Evolutionary conservation across 2,329 filamentous ascomycete species (phyloP).

Genomic region (Fusarium musae): DNA sequence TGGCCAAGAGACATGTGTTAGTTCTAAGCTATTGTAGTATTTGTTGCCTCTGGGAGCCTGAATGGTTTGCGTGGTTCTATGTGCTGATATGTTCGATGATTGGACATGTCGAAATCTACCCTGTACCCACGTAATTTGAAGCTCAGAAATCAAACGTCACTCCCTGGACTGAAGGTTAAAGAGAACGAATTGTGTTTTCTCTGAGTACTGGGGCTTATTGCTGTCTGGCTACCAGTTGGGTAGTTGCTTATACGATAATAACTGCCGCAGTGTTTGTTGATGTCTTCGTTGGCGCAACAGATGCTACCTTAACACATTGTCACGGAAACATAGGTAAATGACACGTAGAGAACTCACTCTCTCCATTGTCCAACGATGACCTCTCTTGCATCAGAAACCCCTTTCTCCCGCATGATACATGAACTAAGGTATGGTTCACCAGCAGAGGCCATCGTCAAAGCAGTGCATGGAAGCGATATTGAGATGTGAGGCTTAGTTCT

Average conservation of each 20-base stretch:
- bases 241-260: no score
- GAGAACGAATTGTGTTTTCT: background rate
- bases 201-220: background rate
- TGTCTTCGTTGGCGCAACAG: background rate
- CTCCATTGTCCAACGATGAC: background rate
- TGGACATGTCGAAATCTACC: background rate
- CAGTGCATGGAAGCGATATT: conserved; percentile 34
- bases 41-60: background rate
- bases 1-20: background rate
- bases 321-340: background rate
- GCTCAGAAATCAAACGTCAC: background rate
- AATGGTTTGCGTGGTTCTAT: background rate
- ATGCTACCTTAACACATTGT: background rate
- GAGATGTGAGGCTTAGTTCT: conserved; percentile 27
- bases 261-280: background rate
- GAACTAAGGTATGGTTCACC: background rate
- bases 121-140: background rate
- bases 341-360: background rate
- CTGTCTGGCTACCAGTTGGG: background rate
- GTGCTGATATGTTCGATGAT: background rate
- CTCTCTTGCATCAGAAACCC: background rate
- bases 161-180: background rate
- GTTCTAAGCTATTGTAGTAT: rapidly evolving
- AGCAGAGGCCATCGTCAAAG: background rate
- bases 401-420: conserved; percentile 15